phyloP scores from a whole-genome alignment of 495 filamentous ascomycete genomes.

The Neurospora africana region DNA sequence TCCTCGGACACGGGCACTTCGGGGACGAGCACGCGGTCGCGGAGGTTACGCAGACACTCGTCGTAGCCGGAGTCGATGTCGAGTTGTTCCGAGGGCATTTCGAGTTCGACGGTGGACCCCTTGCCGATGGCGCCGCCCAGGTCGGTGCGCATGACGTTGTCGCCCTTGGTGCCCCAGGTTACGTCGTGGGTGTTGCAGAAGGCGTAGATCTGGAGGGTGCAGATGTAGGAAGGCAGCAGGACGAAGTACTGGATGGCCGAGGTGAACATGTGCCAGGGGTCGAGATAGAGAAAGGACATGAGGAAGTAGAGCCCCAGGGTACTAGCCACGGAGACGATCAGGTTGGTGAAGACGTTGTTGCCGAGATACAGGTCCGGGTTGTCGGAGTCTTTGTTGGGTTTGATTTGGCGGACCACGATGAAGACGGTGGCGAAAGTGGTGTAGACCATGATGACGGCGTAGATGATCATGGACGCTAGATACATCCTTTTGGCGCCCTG shows the following conservation, averaged over 20 bases:
- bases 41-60: conserved; percentile 89
- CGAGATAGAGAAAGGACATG: conserved; percentile 90
- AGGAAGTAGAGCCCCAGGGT: conserved; percentile 94
- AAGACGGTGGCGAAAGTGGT: conserved; percentile 80
- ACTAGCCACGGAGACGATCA: conserved; percentile 79
- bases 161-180: conserved; percentile 97
- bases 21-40: conserved; percentile 81
- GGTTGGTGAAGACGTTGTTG: conserved; percentile 84
- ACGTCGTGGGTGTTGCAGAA: conserved; percentile 99
- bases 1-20: conserved; percentile 49
- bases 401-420: conserved; percentile 71
- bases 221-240: conserved; percentile 87
- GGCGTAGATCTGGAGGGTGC: conserved; percentile 94
- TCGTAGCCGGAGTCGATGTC: conserved; percentile 98
- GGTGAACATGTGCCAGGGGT: conserved; percentile 99
- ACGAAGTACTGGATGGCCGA: conserved; percentile 87
- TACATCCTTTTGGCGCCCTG: conserved; percentile 95
- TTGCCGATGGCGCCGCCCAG: conserved; percentile 71
- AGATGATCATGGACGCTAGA: conserved; percentile 72
- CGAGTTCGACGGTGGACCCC: conserved; percentile 67
- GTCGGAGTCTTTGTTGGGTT: conserved; percentile 33
- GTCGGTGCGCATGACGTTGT: conserved; percentile 87
- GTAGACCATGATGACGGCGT: conserved; percentile 91
- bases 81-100: conserved; percentile 96
- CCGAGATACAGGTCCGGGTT: conserved; percentile 47